Conservation (phyloP, 2,329 filamentous ascomycete genomes). For the Diplodia scrobiculata region DNA sequence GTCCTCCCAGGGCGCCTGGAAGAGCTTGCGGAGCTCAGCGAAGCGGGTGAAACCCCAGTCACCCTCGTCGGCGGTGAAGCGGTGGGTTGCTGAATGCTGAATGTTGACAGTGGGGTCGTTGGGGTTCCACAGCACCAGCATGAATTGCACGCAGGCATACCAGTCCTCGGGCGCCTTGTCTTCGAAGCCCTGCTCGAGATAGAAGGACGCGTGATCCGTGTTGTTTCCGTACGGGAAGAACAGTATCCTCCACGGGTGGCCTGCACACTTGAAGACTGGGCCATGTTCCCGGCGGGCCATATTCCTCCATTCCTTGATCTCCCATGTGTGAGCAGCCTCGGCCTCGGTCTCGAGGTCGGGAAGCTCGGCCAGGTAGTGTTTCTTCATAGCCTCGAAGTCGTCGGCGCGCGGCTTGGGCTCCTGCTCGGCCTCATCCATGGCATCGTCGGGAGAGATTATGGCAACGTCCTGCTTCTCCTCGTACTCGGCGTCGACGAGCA, state of each 20-base stretch:
- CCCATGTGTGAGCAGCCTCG: conserved; percentile 80
- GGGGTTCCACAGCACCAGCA: conserved; percentile 89
- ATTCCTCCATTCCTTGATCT: conserved; percentile 78
- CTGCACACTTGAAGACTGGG: conserved; percentile 81
- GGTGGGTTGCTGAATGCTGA: conserved; percentile 81
- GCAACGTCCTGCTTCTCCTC: conserved; percentile 65
- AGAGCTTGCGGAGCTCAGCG: conserved; percentile 82
- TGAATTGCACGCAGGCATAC: conserved; percentile 96
- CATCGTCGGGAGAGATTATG: conserved; percentile 63
- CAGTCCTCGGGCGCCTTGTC: conserved; percentile 84
- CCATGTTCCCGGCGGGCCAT: conserved; percentile 81
- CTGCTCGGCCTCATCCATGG: conserved; percentile 58
- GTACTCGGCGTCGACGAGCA: conserved; percentile 64
- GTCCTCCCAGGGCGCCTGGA: conserved; percentile 74
- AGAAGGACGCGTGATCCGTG: conserved; percentile 89
- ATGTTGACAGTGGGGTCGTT: conserved; percentile 83
- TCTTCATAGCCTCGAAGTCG: conserved; percentile 80
- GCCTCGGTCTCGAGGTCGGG: conserved; percentile 79
- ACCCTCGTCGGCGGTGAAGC: conserved; percentile 93
- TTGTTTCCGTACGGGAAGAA: conserved; percentile 97
- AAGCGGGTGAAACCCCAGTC: conserved; percentile 99
- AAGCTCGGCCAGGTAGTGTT: conserved; percentile 71
- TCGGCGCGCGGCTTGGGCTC: conserved; percentile 59
- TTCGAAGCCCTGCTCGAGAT: conserved; percentile 85
- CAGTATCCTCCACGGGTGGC: conserved; percentile 89